Evolutionary conservation across 2,329 filamentous ascomycete species (phyloP).

Genomic region (Xylaria hypoxylon): DNA sequence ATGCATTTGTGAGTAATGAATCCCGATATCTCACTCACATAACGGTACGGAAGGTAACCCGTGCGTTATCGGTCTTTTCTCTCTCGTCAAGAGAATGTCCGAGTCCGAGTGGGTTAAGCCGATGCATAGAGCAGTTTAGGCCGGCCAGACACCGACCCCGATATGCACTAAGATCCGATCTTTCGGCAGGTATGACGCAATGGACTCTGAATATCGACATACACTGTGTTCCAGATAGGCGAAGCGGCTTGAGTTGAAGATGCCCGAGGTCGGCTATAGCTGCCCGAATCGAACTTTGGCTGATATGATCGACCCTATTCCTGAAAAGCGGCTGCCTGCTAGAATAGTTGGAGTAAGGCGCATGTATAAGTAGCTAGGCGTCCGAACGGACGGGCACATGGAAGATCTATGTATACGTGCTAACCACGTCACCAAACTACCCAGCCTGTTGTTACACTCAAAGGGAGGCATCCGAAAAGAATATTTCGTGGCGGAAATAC

Average conservation of each 20-base stretch:
- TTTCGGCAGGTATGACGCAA: not conserved
- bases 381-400: too few relatives aligned
- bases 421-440: not conserved
- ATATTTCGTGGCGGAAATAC: not conserved
- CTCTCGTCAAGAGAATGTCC: not conserved
- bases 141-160: not conserved
- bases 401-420: not conserved
- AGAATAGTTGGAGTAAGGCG: not conserved
- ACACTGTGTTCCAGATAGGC: too few relatives aligned
- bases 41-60: too few relatives aligned
- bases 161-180: not conserved
- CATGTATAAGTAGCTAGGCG: not conserved
- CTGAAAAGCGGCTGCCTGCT: not conserved
- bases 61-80: not conserved
- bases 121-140: not conserved
- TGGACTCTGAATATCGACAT: not conserved
- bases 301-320: not conserved
- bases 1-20: too few relatives aligned
- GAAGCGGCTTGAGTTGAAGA: not conserved
- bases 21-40: too few relatives aligned
- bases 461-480: not conserved
- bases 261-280: not conserved
- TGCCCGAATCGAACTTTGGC: not conserved
- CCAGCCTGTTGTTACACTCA: not conserved
- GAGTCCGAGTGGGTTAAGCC: conserved; percentile 4